These are phyloP conservation scores for Plasmodium fragile DNA, from an alignment of 169 alveolate genomes.

Conservation along the genomic window DNA sequence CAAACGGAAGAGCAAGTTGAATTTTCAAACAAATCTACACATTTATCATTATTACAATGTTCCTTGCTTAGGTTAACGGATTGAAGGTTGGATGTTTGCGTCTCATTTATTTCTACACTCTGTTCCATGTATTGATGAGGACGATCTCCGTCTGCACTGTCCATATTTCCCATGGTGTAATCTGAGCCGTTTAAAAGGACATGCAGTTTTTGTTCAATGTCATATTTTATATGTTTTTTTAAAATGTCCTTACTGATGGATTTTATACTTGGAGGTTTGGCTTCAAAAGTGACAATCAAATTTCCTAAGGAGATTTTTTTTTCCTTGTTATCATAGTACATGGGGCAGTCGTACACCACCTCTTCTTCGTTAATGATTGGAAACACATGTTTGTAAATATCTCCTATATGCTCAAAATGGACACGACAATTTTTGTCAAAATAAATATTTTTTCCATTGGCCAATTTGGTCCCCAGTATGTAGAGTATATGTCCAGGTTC, in stretches of 20 bases:
- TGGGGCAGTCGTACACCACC: constrained; percentile 12
- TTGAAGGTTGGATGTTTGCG: constrained; percentile 2
- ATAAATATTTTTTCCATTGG: constrained; percentile 2
- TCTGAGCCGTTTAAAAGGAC: constrained; percentile 18
- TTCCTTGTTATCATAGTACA: constrained; percentile 41
- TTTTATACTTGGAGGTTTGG: constrained; percentile 5
- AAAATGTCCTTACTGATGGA: constrained; percentile 26
- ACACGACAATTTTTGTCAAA: constrained; percentile 29
- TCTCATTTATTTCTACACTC: constrained; percentile 17
- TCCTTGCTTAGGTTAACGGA: neutral
- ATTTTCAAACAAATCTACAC: constrained; percentile 23
- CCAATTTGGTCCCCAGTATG: constrained; percentile 15
- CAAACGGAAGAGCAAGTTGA: constrained; percentile 57
- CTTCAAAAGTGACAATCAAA: constrained; percentile 18
- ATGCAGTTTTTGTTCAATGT: constrained; percentile 30
- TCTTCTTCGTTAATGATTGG: constrained; percentile 40
- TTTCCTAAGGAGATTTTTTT: constrained; percentile 7
- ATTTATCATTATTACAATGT: constrained; percentile 36
- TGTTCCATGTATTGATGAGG: constrained; percentile 8
- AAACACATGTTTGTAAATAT: constrained; percentile 33
- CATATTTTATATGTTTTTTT: constrained; percentile 22
- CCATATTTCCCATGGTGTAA: neutral
- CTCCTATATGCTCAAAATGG: constrained; percentile 43
- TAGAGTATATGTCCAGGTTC: constrained; percentile 38
- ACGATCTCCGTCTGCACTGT: neutral